Evolutionary conservation across 2,329 filamentous ascomycete genomes (phyloP).

Genomic region (Hypomyces rosellus): DNA sequence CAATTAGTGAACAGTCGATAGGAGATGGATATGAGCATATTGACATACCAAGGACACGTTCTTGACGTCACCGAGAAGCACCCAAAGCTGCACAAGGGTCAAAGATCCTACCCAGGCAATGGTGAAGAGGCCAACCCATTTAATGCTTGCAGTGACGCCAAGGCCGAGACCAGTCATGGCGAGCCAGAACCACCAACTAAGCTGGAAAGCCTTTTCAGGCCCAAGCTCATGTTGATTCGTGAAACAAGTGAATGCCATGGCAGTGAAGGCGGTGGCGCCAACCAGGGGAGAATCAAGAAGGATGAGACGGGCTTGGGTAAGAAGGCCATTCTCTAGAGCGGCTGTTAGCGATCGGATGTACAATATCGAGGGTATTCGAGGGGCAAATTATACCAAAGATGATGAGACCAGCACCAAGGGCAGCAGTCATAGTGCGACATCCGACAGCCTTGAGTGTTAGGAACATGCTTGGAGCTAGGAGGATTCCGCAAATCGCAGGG

Average conservation of each 20-base stretch:
- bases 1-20: constrained; percentile 13
- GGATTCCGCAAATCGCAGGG: constrained; percentile 80
- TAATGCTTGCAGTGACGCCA: constrained; percentile 88
- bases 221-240: constrained; percentile 96
- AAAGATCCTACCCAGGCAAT: constrained; percentile 95
- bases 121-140: constrained; percentile 98
- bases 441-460: constrained; percentile 86
- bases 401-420: constrained; percentile 76
- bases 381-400: constrained; percentile 68
- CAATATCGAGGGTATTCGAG: constrained; percentile 1
- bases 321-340: constrained; percentile 76
- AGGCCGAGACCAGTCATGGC: constrained; percentile 77
- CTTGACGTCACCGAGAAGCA: constrained; percentile 81
- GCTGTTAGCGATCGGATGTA: constrained; percentile 20
- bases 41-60: constrained; percentile 69
- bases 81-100: constrained; percentile 89
- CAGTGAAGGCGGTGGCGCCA: constrained; percentile 87
- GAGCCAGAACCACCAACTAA: constrained; percentile 98
- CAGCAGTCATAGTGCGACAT: constrained; percentile 78
- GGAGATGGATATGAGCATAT: not conserved
- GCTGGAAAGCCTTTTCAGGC: constrained; percentile 76
- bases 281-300: constrained; percentile 93
- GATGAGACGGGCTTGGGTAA: constrained; percentile 92
- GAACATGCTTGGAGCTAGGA: constrained; percentile 89
- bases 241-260: constrained; percentile 84